Evolutionary conservation across 345 rosid genomes (phyloP), one percentile per base, ranked within the genome.

Genomic region (Dipteronia sinensis): DNA sequence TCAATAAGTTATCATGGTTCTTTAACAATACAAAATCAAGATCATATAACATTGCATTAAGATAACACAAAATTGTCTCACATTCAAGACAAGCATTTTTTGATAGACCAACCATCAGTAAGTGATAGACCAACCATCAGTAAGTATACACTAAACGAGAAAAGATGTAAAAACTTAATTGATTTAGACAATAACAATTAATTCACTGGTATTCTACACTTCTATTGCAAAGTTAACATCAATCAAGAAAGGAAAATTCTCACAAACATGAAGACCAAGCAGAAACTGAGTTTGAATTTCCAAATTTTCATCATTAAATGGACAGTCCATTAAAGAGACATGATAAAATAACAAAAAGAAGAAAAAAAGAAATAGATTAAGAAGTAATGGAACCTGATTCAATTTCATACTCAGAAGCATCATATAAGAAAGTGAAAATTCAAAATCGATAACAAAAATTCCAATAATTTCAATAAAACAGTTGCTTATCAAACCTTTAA

Each of bases 401-500:
- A 62, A 31, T 62, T 42, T 38, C 13, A 20, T 22, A 34, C 6
- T 34, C 29, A 16, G 59, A 38, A 0, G 10, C 20, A 38, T 12
- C n/a, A 72, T 20, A 72, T 34, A 13, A 40, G 53, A 27, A 22
- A 38, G 42, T 12, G 1, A 13, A 46, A 69, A n/a, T 22, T 44
- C 47, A n/a, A 46, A 72, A 65, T n/a, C 29, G 7, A 58, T n/a
- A 56, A 3, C 40, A 23, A 22, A 38, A 55, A 38, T 56, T 56
- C 42, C 55, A 53, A 13, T 17, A 15, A 53, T 55, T 65, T 65
- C n/a, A 42, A 9, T 34, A 42, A 10, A 42, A 29, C 3, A 53
- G 51, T 4, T 72, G 20, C n/a, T 38, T 58, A 10, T 72, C 38
- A 72, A 59, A 58, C 55, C 53, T 72, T 31, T 20, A 67, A 58